phyloP scores from a whole-genome alignment of 169 alveolate genomes.

The Eimeria sp. region DNA sequence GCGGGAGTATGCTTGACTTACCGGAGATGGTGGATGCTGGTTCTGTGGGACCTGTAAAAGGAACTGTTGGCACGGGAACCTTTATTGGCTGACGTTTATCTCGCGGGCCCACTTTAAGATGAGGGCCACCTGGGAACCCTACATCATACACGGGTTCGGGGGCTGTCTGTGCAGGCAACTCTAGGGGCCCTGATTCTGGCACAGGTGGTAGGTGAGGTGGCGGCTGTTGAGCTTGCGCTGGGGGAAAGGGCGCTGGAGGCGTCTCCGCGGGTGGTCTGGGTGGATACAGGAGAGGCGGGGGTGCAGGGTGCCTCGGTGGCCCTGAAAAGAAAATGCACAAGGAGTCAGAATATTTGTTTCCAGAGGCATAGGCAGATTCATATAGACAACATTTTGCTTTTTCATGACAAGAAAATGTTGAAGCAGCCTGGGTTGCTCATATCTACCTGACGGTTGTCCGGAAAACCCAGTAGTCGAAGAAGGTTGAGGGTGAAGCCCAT shows the following conservation, averaged over 20 bases:
- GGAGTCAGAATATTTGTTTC: too few relatives aligned
- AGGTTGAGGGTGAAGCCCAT: neutral
- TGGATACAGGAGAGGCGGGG: neutral
- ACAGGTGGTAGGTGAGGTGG: neutral
- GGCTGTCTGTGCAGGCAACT: neutral
- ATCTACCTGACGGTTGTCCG: too few relatives aligned
- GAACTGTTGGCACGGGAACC: neutral
- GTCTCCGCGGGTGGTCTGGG: too few relatives aligned
- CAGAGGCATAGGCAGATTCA: too few relatives aligned
- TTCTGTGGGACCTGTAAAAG: neutral
- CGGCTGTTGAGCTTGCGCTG: neutral
- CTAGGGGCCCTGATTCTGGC: neutral
- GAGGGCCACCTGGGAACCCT: neutral
- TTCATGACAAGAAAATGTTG: too few relatives aligned
- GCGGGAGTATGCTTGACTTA: neutral
- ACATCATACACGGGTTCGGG: neutral
- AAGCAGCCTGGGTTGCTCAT: too few relatives aligned
- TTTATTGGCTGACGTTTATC: neutral
- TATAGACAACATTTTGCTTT: too few relatives aligned
- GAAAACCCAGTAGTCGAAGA: neutral
- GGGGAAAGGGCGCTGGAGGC: neutral
- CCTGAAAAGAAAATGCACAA: too few relatives aligned
- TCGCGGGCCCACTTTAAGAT: neutral
- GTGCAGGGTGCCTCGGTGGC: too few relatives aligned
- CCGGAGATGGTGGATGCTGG: neutral